Percentiles rank a stretch among this genome's conserved stretches.
Evolutionary conservation across 176 grass and related monocot species (phyloP).

Genomic region (Alloteropsis semialata): DNA sequence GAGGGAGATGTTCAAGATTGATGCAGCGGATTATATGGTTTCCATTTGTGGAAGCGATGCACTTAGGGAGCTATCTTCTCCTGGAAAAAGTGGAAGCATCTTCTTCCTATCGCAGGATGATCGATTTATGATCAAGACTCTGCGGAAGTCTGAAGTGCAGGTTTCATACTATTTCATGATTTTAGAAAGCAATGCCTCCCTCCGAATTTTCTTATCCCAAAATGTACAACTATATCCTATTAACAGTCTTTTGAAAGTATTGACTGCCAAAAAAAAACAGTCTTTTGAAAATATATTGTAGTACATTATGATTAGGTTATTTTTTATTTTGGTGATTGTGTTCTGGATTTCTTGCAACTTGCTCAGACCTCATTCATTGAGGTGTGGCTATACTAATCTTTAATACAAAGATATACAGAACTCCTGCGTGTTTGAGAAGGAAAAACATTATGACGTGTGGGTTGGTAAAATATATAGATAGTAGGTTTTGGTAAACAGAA

Average conservation of each 20-base stretch:
- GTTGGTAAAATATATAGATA: not conserved
- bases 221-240: not conserved
- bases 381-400: no score
- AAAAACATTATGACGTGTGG: no score
- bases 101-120: conserved; percentile 99
- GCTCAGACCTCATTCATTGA: no score
- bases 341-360: no score
- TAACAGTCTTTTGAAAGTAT: not conserved
- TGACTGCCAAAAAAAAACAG: no score
- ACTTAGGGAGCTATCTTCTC: conserved; percentile 92
- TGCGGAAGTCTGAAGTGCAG: conserved; percentile 98
- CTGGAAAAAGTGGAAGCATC: conserved; percentile 95
- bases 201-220: not conserved
- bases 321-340: no score
- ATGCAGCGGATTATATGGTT: conserved; percentile 98
- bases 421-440: no score
- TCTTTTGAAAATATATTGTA: not conserved
- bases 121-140: conserved; percentile 97
- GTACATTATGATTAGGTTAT: no score
- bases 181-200: not conserved
- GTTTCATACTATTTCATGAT: conserved; percentile 20
- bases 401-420: no score
- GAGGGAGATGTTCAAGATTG: conserved; percentile 98
- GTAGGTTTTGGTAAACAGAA: not conserved
- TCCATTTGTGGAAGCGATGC: conserved; percentile 88